phyloP scores from a whole-genome alignment of 495 filamentous ascomycete genomes.

The Ramalina intermedia region DNA sequence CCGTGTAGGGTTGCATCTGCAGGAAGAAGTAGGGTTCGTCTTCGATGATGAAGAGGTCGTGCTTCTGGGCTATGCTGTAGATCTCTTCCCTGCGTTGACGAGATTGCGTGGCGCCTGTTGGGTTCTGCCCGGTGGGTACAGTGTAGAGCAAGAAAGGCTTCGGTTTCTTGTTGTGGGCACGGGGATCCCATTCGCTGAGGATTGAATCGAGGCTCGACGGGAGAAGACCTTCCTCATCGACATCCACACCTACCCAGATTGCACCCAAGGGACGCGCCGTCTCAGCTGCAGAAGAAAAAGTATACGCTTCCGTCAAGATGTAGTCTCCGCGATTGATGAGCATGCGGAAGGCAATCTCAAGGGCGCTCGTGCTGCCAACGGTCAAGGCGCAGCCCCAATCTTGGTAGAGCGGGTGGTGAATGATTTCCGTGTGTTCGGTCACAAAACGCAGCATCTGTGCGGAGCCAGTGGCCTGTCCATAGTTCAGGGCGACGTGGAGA shows the following conservation, averaged over 20 bases:
- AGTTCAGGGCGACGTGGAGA: conserved; percentile 74
- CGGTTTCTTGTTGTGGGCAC: conserved; percentile 33
- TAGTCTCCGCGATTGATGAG: conserved; percentile 57
- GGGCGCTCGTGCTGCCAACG: conserved; percentile 61
- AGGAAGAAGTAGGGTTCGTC: conserved; percentile 97
- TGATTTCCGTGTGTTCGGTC: conserved; percentile 83
- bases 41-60: conserved; percentile 79
- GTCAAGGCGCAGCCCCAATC: conserved; percentile 73
- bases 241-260: conserved; percentile 51
- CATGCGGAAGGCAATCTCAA: conserved; percentile 67
- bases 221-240: conserved; percentile 68
- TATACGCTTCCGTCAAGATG: conserved; percentile 73
- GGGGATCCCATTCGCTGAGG: conserved; percentile 51
- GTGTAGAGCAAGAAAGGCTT: conserved; percentile 73
- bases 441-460: conserved; percentile 79
- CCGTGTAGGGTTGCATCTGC: conserved; percentile 79
- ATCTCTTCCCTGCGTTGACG: conserved; percentile 48
- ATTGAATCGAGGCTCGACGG: conserved; percentile 50
- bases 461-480: conserved; percentile 71
- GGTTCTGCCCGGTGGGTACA: conserved; percentile 68
- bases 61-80: conserved; percentile 63
- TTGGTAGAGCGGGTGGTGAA: conserved; percentile 58
- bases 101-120: conserved; percentile 73
- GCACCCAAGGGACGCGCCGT: conserved; percentile 66
- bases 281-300: conserved; percentile 71